Conservation (phyloP, 2,329 filamentous ascomycete species). For the Sclerotinia nivalis region DNA sequence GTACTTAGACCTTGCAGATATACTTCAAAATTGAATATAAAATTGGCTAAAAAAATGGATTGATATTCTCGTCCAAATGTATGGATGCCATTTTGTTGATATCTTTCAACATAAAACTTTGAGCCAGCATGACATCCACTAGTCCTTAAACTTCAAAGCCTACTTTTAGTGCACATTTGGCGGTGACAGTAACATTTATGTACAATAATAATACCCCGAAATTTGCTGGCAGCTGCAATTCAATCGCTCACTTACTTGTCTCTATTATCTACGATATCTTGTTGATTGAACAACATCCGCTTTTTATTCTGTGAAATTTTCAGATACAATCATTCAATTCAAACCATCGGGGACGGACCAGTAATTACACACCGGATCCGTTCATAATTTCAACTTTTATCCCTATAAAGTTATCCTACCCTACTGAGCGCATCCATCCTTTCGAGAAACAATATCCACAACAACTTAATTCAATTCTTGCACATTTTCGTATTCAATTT, state of each 20-base stretch:
- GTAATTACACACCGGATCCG: background rate
- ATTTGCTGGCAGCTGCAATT: slow-evolving; percentile 8
- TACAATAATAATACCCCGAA: background rate
- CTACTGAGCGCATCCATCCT: background rate
- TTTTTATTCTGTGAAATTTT: background rate
- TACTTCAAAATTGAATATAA: no score
- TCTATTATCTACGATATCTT: background rate
- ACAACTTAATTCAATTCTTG: background rate
- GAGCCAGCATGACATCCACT: background rate
- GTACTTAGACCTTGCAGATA: background rate
- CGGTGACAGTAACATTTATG: background rate
- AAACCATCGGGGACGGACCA: background rate
- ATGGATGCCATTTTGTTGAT: background rate
- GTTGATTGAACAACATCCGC: background rate
- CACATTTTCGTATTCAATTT: background rate
- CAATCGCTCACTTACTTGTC: background rate
- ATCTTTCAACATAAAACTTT: background rate
- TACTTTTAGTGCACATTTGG: background rate
- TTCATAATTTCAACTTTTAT: background rate
- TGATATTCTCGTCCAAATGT: no score
- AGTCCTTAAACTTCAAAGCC: slow-evolving; percentile 7
- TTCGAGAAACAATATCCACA: background rate
- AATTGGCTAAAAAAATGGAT: no score
- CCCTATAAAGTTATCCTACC: background rate
- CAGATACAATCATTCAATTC: background rate